phyloP scores from a whole-genome alignment of 768 basidiomycete genomes.

The Tylopilus vinaceipallidus region DNA sequence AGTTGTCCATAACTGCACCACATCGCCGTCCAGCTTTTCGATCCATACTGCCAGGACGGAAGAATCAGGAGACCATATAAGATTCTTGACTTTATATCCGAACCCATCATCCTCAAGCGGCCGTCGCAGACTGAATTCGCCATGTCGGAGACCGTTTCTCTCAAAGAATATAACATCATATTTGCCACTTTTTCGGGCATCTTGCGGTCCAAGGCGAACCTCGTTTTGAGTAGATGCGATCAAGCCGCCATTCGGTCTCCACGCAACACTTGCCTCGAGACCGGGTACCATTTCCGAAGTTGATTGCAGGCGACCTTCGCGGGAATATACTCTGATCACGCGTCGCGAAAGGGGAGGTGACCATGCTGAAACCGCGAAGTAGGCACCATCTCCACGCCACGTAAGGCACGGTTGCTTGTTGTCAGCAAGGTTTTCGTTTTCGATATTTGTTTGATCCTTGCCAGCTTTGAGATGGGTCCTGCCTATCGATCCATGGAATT shows the following conservation, averaged over 20 bases:
- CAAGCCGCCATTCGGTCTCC: conserved; percentile 88
- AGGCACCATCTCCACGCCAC: conserved; percentile 93
- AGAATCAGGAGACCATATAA: conserved; percentile 89
- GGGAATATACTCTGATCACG: conserved; percentile 31
- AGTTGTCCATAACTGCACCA: conserved; percentile 92
- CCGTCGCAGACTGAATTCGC: conserved; percentile 72
- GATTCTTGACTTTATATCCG: conserved; percentile 71
- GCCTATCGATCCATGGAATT: conserved; percentile 95
- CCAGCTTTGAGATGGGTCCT: conserved; percentile 65
- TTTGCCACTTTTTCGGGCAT: conserved; percentile 59
- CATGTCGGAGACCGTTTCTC: conserved; percentile 89
- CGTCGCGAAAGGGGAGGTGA: conserved; percentile 38
- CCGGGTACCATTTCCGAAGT: conserved; percentile 85
- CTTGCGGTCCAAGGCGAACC: conserved; percentile 69
- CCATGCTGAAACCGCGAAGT: conserved; percentile 80
- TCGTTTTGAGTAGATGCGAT: conserved; percentile 79
- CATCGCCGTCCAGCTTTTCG: conserved; percentile 62
- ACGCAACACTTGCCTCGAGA: conserved; percentile 73
- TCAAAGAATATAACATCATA: conserved; percentile 95
- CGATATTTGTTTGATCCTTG: conserved; percentile 35
- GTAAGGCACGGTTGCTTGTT: conserved; percentile 70
- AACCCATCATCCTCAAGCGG: conserved; percentile 40
- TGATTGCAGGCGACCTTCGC: conserved; percentile 65
- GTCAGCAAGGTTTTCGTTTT: conserved; percentile 67
- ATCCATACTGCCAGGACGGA: conserved; percentile 85